These are phyloP conservation scores for Penicillium fimorum DNA, from an alignment of 495 filamentous ascomycete species.

Conservation along the genomic window DNA sequence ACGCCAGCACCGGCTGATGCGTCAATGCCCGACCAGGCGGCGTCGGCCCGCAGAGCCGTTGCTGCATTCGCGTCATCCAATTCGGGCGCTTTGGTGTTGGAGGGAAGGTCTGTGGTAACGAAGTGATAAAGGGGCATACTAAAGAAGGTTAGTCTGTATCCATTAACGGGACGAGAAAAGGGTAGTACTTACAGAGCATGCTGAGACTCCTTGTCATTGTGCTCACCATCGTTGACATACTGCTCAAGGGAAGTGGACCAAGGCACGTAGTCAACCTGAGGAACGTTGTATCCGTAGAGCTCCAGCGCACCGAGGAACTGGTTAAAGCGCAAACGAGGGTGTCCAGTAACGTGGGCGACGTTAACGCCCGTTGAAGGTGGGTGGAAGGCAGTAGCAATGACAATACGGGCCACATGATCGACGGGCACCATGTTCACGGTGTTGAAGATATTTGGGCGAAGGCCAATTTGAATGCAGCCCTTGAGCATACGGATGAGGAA, in stretches of 20 bases:
- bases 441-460: conserved; percentile 76
- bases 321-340: conserved; percentile 77
- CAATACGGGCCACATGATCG: conserved; percentile 74
- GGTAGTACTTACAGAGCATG: conserved; percentile 55
- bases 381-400: conserved; percentile 69
- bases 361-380: conserved; percentile 51
- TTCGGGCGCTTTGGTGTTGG: conserved; percentile 74
- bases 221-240: conserved; percentile 61
- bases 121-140: conserved; percentile 86
- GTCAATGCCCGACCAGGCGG: conserved; percentile 62
- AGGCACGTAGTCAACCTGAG: conserved; percentile 62
- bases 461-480: conserved; percentile 77
- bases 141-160: conserved; percentile 5
- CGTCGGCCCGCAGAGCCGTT: conserved; percentile 59
- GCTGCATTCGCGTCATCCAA: conserved; percentile 75
- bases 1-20: conserved; percentile 61
- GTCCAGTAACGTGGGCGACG: conserved; percentile 76
- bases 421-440: conserved; percentile 92
- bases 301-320: conserved; percentile 70
- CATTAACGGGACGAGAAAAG: neutral
- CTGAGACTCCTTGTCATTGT: conserved; percentile 58
- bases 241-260: conserved; percentile 55
- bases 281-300: conserved; percentile 73
- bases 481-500: conserved; percentile 89
- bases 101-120: conserved; percentile 74